Conservation (phyloP, 768 basidiomycete species). For the Holtermanniella nyarrowii region DNA sequence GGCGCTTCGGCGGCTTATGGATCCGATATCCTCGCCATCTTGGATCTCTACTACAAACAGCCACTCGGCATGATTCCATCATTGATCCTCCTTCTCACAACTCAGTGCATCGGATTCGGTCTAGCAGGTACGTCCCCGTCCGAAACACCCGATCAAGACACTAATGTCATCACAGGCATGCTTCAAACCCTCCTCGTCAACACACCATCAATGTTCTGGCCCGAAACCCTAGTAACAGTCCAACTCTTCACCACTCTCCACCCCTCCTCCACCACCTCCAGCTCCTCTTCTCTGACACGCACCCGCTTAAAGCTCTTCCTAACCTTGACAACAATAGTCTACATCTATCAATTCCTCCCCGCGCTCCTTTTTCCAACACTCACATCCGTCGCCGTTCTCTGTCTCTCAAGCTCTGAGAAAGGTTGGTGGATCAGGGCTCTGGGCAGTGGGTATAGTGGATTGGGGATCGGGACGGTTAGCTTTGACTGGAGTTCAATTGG, state of each 20-base stretch:
- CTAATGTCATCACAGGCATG: constrained; percentile 21
- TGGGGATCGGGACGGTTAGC: constrained; percentile 37
- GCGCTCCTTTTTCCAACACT: constrained; percentile 39
- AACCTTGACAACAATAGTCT: constrained; percentile 17
- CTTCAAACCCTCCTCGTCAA: constrained; percentile 38
- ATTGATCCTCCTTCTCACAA: constrained; percentile 37
- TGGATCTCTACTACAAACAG: constrained; percentile 39
- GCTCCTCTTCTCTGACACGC: constrained; percentile 6
- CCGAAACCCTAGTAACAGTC: constrained; percentile 34
- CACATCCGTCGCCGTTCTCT: constrained; percentile 37
- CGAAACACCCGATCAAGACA: background rate
- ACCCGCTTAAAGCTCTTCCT: constrained; percentile 24
- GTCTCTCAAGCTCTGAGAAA: constrained; percentile 31
- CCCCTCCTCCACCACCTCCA: constrained; percentile 12
- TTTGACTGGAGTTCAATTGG: constrained; percentile 41
- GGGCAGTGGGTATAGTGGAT: constrained; percentile 37
- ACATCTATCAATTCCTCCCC: constrained; percentile 37
- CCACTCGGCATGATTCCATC: constrained; percentile 29
- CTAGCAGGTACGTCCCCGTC: constrained; percentile 27
- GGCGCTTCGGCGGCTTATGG: constrained; percentile 40
- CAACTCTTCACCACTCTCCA: constrained; percentile 41
- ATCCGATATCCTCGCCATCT: constrained; percentile 41
- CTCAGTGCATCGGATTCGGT: constrained; percentile 41
- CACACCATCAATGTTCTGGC: constrained; percentile 40
- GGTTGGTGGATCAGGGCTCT: constrained; percentile 32